Evolutionary conservation across 495 filamentous ascomycete species (phyloP).

Genomic region (Halenospora varia): DNA sequence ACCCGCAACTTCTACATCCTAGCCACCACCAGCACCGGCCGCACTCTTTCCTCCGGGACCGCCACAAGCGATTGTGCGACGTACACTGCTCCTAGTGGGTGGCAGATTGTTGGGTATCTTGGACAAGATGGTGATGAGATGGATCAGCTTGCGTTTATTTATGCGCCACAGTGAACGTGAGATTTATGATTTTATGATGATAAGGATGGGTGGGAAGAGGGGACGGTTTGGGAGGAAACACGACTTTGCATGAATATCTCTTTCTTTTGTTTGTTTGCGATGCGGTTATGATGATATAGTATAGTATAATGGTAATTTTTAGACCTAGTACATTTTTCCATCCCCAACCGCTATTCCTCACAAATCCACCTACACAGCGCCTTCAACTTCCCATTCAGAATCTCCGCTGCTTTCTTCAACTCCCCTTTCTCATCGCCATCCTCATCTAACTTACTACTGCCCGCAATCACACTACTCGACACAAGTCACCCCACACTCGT

Average conservation of each 20-base stretch:
- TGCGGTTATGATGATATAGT: no score
- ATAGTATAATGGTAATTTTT: no score
- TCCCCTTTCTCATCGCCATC: constrained; percentile 27
- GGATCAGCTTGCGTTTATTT: constrained; percentile 56
- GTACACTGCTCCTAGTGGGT: constrained; percentile 47
- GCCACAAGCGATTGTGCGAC: constrained; percentile 45
- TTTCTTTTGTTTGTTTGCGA: no score
- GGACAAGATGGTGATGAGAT: constrained; percentile 56
- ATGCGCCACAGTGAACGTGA: constrained; percentile 35
- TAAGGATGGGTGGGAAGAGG: constrained; percentile 39
- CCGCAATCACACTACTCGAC: constrained; percentile 13
- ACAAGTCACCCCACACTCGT: constrained; percentile 13
- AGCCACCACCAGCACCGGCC: constrained; percentile 48
- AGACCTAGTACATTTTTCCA: no score
- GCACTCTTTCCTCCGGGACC: constrained; percentile 43
- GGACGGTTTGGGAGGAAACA: no score
- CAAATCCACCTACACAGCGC: constrained; percentile 1
- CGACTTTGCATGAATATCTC: no score
- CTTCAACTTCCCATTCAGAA: constrained; percentile 8
- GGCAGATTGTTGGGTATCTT: constrained; percentile 53
- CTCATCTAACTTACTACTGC: not conserved
- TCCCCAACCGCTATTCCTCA: not conserved
- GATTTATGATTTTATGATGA: no score
- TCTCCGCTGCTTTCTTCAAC: constrained; percentile 4
- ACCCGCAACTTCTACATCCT: constrained; percentile 56